A percentile compares a stretch with the other conserved stretches of the same genome.
Conservation (phyloP, 2,329 filamentous ascomycete genomes). For the Coleophoma crateriformis region DNA sequence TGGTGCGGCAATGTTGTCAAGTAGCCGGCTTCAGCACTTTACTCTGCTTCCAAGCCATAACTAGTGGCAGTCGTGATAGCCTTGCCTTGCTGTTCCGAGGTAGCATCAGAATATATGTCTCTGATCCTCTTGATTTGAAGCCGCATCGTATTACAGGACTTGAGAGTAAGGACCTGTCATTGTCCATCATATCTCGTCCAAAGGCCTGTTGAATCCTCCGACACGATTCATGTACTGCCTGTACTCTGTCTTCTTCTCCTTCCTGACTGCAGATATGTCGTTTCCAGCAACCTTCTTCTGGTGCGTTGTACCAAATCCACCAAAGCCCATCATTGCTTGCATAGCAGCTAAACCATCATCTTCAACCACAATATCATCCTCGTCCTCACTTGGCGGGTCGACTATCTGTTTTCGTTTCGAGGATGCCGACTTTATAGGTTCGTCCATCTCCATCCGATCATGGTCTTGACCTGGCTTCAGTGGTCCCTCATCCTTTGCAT, state of each 20-base stretch:
- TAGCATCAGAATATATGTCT: no score
- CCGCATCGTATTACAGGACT: no score
- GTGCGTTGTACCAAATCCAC: slow-evolving; percentile 80
- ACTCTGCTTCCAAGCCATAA: no score
- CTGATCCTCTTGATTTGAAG: no score
- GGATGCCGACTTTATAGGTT: slow-evolving; percentile 18
- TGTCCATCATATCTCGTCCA: slow-evolving; percentile 39
- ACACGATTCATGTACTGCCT: slow-evolving; percentile 93
- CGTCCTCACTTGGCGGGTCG: slow-evolving; percentile 31
- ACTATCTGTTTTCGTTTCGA: slow-evolving; percentile 2
- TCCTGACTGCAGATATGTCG: slow-evolving; percentile 72
- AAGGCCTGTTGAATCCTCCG: slow-evolving; percentile 75
- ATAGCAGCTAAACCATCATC: slow-evolving; percentile 70
- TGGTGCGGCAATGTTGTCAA: no score
- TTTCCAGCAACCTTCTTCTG: slow-evolving; percentile 86
- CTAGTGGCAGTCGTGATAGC: no score
- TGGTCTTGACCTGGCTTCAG: slow-evolving; percentile 13
- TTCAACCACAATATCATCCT: slow-evolving; percentile 44
- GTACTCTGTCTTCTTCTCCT: slow-evolving; percentile 93
- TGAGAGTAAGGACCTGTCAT: no score
- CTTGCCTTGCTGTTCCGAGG: no score
- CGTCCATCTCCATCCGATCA: slow-evolving; percentile 26
- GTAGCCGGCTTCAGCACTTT: no score
- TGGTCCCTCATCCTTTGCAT: slow-evolving; percentile 3
- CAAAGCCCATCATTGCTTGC: slow-evolving; percentile 86